Evolutionary conservation across 2,329 filamentous ascomycete species (phyloP).

Genomic region (Akanthomyces muscarius): DNA sequence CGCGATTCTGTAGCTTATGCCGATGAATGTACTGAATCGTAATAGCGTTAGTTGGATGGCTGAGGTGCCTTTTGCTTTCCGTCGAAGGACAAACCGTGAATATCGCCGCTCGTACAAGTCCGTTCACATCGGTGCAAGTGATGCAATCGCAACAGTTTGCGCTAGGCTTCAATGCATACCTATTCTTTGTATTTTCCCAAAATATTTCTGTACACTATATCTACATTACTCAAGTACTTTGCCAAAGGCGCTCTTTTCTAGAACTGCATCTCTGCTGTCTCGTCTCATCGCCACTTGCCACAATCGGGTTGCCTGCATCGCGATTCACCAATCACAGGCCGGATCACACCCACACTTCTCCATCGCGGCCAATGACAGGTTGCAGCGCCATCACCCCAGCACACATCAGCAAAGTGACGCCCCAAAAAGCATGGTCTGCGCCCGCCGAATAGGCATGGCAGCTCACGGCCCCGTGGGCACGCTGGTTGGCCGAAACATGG

Average conservation of each 20-base stretch:
- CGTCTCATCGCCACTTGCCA: not conserved
- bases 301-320: constrained; percentile 6
- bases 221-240: too few relatives aligned
- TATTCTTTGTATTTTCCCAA: not conserved
- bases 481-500: not conserved
- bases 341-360: constrained; percentile 22
- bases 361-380: constrained; percentile 18
- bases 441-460: not conserved
- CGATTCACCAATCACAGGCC: constrained; percentile 21
- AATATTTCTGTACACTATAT: not conserved
- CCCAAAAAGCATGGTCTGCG: not conserved
- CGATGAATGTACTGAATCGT: not conserved
- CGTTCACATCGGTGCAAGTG: too few relatives aligned
- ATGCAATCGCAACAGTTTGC: too few relatives aligned
- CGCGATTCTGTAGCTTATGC: not conserved
- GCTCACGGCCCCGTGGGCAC: not conserved
- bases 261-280: too few relatives aligned
- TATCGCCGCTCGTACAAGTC: too few relatives aligned
- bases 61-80: too few relatives aligned
- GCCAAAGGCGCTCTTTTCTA: too few relatives aligned
- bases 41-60: not conserved
- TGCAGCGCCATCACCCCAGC: not conserved
- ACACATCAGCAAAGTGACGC: not conserved
- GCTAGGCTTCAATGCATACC: too few relatives aligned
- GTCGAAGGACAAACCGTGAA: too few relatives aligned